Percentiles rank a stretch among this genome's conserved stretches.
These are phyloP conservation scores for Rhizopogon vesiculosus DNA, from an alignment of 768 basidiomycete genomes.

Conservation along the genomic window DNA sequence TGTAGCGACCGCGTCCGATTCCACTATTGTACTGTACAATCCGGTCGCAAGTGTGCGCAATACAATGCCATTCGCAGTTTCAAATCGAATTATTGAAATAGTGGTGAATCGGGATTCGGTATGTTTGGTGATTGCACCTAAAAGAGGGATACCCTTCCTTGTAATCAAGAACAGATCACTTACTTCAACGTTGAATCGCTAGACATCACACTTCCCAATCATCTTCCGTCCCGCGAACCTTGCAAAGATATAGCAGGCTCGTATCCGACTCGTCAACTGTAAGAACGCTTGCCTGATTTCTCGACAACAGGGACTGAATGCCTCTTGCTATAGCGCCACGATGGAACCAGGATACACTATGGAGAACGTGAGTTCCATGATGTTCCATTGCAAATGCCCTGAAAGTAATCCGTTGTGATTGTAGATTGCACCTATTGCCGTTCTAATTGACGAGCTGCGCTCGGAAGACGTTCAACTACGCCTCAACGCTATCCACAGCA, in stretches of 20 bases:
- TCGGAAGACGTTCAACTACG: conserved; percentile 97
- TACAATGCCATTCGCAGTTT: not conserved
- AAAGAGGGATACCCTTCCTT: not conserved
- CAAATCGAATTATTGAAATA: not conserved
- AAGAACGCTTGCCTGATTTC: not conserved
- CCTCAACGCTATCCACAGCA: conserved; percentile 93
- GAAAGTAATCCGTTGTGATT: conserved; percentile 17
- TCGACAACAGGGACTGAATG: not conserved
- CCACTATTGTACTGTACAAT: too few relatives aligned
- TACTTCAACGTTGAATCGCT: not conserved
- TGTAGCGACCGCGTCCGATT: not conserved
- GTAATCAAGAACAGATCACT: conserved; percentile 1
- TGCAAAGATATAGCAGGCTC: not conserved
- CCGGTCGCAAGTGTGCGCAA: too few relatives aligned
- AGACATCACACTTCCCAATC: not conserved
- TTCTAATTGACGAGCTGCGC: conserved; percentile 96
- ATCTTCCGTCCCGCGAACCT: not conserved
- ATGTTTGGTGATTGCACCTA: not conserved
- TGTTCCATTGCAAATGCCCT: conserved; percentile 9
- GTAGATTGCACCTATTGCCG: conserved; percentile 90
- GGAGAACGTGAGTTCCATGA: conserved; percentile 56
- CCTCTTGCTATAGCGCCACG: conserved; percentile 17
- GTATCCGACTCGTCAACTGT: not conserved
- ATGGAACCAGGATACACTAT: conserved; percentile 65
- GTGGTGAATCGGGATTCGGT: not conserved